phyloP scores from a whole-genome alignment of 148 eudicot genomes.

The Pouteria glomerata region DNA sequence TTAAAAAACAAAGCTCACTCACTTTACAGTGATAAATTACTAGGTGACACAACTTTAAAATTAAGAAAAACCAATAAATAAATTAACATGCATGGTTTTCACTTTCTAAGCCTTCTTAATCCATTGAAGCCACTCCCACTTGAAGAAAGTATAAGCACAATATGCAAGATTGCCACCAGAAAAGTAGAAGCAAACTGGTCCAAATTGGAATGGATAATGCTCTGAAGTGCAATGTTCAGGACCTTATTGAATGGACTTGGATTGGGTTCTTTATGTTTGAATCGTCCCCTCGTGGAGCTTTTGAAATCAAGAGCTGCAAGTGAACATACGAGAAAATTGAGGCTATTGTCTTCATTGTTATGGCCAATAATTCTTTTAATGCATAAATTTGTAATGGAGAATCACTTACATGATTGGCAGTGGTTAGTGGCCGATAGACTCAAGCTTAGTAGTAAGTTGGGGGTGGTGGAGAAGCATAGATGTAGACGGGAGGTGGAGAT shows the following conservation, averaged over 20 bases:
- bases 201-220: neutral
- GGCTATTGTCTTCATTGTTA: too few species aligned
- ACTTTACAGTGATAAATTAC: too few species aligned
- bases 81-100: too few species aligned
- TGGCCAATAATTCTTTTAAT: too few species aligned
- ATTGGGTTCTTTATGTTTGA: neutral
- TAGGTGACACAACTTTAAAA: too few species aligned
- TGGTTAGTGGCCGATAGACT: conserved; percentile 2
- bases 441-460: conserved; percentile 9
- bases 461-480: conserved; percentile 43
- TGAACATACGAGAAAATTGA: neutral
- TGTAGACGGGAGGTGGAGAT: conserved; percentile 35
- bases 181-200: conserved; percentile 26
- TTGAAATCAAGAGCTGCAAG: conserved; percentile 16
- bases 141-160: neutral
- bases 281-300: conserved; percentile 8
- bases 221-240: conserved; percentile 13
- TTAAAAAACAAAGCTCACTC: too few species aligned
- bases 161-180: conserved; percentile 4
- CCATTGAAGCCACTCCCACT: conserved; percentile 7
- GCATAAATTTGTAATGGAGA: too few species aligned
- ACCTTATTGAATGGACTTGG: conserved; percentile 20
- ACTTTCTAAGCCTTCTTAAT: conserved; percentile 1
- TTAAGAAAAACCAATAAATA: neutral
- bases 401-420: conserved; percentile 8